phyloP scores from a whole-genome alignment of 2,329 filamentous ascomycete species.

The Fusarium acutatum region DNA sequence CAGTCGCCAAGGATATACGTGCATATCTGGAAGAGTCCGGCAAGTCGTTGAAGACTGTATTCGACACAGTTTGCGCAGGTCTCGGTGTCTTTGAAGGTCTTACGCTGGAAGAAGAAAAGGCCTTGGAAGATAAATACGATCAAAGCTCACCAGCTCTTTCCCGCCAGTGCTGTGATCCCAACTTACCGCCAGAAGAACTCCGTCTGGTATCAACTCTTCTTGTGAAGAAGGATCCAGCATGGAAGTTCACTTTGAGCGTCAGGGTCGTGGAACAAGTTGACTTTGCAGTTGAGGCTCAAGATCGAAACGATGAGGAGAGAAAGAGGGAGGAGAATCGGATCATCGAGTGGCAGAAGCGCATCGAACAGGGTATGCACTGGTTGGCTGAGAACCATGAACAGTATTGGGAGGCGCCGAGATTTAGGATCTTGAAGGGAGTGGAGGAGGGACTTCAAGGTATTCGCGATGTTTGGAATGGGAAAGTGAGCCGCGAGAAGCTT shows the following conservation, averaged over 20 bases:
- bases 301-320: neutral
- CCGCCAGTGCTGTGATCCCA: neutral
- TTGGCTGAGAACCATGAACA: neutral
- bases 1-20: neutral
- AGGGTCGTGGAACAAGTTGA: neutral
- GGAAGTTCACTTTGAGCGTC: neutral
- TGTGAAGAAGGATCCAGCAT: neutral
- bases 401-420: neutral
- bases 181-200: neutral
- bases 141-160: neutral
- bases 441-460: slow-evolving; percentile 4
- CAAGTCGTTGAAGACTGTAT: neutral
- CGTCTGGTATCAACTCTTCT: neutral
- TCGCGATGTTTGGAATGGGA: slow-evolving; percentile 1
- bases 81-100: slow-evolving; percentile 3
- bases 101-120: neutral
- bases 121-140: neutral
- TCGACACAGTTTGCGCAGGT: neutral
- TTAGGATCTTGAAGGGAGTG: neutral
- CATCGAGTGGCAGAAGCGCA: neutral
- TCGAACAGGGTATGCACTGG: neutral
- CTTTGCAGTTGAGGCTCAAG: neutral
- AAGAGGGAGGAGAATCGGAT: neutral
- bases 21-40: neutral
- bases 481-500: neutral